Evolutionary conservation across 2,329 filamentous ascomycete genomes (phyloP), one percentile per base, ranked within the genome.

Genomic region (Neonectria hederae): DNA sequence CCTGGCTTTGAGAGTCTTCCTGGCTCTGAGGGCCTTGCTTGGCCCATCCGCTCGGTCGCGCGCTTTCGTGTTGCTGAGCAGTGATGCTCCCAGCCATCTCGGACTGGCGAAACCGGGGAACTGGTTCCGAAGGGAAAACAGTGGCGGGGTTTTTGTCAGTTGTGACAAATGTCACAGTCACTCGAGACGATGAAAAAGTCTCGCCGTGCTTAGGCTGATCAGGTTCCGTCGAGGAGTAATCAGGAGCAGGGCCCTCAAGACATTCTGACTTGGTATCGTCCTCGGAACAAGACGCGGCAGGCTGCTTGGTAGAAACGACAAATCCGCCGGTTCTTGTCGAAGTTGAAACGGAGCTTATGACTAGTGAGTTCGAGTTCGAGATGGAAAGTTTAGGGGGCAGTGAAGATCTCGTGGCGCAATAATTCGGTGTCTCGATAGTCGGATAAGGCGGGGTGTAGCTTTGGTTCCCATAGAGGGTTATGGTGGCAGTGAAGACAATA

Each of bases 61-160:
- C 65, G 4, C 68, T 69, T 48, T 63, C 65, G 60, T 77, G 75
- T 22, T 67, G 72, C 28, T 61, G 59, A 51, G 55, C 68, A 32
- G 63, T 55, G 10, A 59, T 19, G 21, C 62, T 40, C 10, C 59
- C 59, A 40, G 43, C 55, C 11, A 49, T 49, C 4, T 62, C 59
- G 8, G 70, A 66, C 32, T 69, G 65, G 24, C 78, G 79, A 66
- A 83, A 85, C 65, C 75, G 68, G 0, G 83, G 83, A 5, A 78
- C 74, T 5, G 72, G 63, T 17, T 80, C 74, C 2, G 79, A 76
- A 1, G 81, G 71, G 63, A 78, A 77, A 3, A 86, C 79, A 17
- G 86, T 83, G 9, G 82, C 80, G 0, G 85, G 85, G 59, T 87
- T 87, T 71, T 86, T 87, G 71, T 86, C 84, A 3, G 84, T 86